Base-by-base conservation (phyloP, 2,329 filamentous ascomycete genomes). In the Colletotrichum eremochloae region DNA sequence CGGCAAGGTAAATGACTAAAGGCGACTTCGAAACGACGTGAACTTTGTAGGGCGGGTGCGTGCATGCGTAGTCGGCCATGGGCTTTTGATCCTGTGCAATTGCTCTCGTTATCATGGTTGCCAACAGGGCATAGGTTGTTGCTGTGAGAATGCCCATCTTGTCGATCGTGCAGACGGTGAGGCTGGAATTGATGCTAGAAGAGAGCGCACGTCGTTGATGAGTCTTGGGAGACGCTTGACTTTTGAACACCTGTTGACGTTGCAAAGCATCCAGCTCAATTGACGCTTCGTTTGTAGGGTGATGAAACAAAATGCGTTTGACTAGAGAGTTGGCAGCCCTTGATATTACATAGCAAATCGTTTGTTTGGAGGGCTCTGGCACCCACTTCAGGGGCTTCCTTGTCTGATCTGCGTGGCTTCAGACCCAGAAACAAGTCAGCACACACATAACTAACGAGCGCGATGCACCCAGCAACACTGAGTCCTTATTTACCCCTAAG, bases 1-100 rank as follows among this genome's bases (percentile, higher is more conserved):
- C 80, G 74, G 82, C 80, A 31, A 88, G 79, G 76, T 88, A 88
- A 44, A 88, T 82, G 2, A 87, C 84, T 3, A 87, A 77, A 9
- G 86, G 86, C 5, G 85, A 86, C 50, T 83, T 82, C 33, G 85
- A 87, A 11, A 86, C 77, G 31, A 86, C 78, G 69, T 84, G 83
- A 15, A 82, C 77, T 44, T 83, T 80, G 76, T 86, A 86, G 0
- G 83, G 77, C 0, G 79, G 78, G 46, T 80, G 76, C 12, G 60
- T 65, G 74, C 79, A 80, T 4, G 52, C 62, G 24, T 78, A 77
- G 50, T 72, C 67, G 20, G 64, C 46, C 5, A 67, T 42, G 11
- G 60, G 46, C 33, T 64, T 72, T 66, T 55, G 73, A 42, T 58
- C 60, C 5, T 60, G 40, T 8, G 52, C 55, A 5, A 14, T 6